These are phyloP conservation scores for Naegleria fowleri DNA, from an alignment of 208 protist genomes.

Conservation along the genomic window DNA sequence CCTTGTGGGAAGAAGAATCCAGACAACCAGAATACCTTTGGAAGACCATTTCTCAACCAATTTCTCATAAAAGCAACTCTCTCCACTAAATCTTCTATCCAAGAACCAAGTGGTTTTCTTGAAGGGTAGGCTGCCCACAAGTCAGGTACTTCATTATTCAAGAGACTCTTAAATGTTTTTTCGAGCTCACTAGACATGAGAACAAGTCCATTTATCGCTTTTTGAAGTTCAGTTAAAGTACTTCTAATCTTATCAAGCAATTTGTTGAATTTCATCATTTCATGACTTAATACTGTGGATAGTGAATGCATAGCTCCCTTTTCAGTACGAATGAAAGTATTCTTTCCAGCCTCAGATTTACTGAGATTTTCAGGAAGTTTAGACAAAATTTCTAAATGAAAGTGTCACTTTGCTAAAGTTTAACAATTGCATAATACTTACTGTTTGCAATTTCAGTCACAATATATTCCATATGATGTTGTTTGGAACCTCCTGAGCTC, in stretches of 20 bases:
- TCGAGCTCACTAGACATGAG: slow-evolving; percentile 90
- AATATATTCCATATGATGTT: slow-evolving; percentile 21
- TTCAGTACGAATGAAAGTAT: slow-evolving; percentile 74
- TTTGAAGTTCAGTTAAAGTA: slow-evolving; percentile 78
- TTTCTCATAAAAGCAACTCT: slow-evolving; percentile 82
- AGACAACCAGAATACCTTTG: slow-evolving; percentile 84
- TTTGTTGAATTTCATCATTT: slow-evolving; percentile 92
- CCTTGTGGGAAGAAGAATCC: slow-evolving; percentile 97
- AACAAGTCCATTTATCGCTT: slow-evolving; percentile 90
- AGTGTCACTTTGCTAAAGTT: background rate
- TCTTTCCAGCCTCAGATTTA: slow-evolving; percentile 55
- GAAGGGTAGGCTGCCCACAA: slow-evolving; percentile 90
- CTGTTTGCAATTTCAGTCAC: slow-evolving; percentile 34
- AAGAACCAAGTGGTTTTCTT: slow-evolving; percentile 90
- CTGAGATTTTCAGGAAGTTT: slow-evolving; percentile 17
- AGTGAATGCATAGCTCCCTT: slow-evolving; percentile 88
- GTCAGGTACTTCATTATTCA: slow-evolving; percentile 85
- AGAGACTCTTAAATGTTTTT: slow-evolving; percentile 85
- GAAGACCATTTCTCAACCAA: slow-evolving; percentile 85
- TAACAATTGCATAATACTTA: background rate
- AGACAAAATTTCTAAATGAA: slow-evolving; percentile 18
- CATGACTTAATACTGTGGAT: slow-evolving; percentile 88
- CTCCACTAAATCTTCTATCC: slow-evolving; percentile 87
- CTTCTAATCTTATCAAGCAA: slow-evolving; percentile 76
- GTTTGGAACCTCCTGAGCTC: slow-evolving; percentile 36